Base-by-base conservation (phyloP, 2,329 filamentous ascomycete species). In the Colletotrichum limetticola region DNA sequence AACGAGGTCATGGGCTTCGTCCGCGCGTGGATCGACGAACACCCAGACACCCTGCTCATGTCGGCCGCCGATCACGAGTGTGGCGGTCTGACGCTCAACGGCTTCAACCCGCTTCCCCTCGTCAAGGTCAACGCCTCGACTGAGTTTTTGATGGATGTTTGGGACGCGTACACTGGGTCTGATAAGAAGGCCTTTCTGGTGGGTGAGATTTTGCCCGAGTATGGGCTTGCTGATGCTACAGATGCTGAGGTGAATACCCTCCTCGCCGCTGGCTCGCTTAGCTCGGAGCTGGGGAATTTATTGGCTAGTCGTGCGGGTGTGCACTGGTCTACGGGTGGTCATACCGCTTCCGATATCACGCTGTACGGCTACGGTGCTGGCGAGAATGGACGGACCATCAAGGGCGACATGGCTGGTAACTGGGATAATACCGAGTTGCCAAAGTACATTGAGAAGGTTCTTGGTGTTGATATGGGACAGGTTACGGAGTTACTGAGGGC, bases 11-110 rank as follows among this genome's bases (percentile, higher is more conserved):
- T 84, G 74, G 77, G 78, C 4, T 80, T 78, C 55, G 80, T 84
- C 57, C 78, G 77, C n/a, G 73, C 80, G 22, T 84, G 82, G 82
- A 83, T 84, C 68, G 82, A 85, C 71, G 75, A 77, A 28, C 81
- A 85, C 71, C 78, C 80, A 2, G 78, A 81, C 59, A 84, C 83
- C 1, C 76, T 81, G 59, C 78, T 85, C 73, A 78, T 85, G 63
- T 81, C 80, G 14, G 83, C 82, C 16, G 83, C 83, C 0, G 83
- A 85, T 74, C 82, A 85, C 72, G 82, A 85, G 72, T 82, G 79
- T 28, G 83, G 83, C 35, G 83, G 82, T 14, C 75, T 84, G 56
- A 83, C 83, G 0, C 77, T 83, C 12, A 80, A 80, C 37, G 82
- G 82, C 61, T 84, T 79, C 74, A 78, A 83, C 60, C 82, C 82